These are phyloP conservation scores for Fusarium siculi DNA, from an alignment of 2,329 filamentous ascomycete genomes.

Conservation along the genomic window DNA sequence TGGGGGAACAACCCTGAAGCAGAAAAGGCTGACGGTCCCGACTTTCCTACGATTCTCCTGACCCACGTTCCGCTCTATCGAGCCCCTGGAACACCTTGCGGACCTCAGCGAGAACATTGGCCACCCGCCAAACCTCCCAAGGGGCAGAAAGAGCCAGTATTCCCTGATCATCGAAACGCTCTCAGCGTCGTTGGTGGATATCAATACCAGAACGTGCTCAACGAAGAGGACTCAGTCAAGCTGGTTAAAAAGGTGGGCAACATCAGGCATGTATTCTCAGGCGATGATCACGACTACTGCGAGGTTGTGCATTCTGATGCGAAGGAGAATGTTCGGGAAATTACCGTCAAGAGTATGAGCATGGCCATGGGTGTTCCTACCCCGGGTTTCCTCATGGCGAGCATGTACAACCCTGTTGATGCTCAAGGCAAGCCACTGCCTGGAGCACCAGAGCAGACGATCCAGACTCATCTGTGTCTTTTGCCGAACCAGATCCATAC, in stretches of 20 bases:
- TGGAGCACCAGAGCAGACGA: constrained; percentile 62
- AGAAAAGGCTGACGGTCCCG: constrained; percentile 59
- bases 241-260: constrained; percentile 83
- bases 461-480: constrained; percentile 91
- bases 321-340: constrained; percentile 76
- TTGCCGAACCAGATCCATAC: constrained; percentile 88
- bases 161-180: constrained; percentile 77
- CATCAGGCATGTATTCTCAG: constrained; percentile 87
- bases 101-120: constrained; percentile 84
- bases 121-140: constrained; percentile 74
- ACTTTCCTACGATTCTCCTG: constrained; percentile 88
- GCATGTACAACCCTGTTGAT: constrained; percentile 91
- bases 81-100: constrained; percentile 84
- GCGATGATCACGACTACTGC: constrained; percentile 98
- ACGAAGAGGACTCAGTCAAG: constrained; percentile 77
- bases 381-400: constrained; percentile 88
- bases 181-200: constrained; percentile 83
- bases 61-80: constrained; percentile 93
- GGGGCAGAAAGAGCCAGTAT: constrained; percentile 63
- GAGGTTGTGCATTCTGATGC: constrained; percentile 82
- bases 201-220: constrained; percentile 96
- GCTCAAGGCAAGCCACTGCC: constrained; percentile 60
- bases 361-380: constrained; percentile 96
- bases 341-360: constrained; percentile 93
- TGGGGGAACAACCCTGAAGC: constrained; percentile 45